phyloP scores from a whole-genome alignment of 148 eudicot genomes.

The Cornus controversa region DNA sequence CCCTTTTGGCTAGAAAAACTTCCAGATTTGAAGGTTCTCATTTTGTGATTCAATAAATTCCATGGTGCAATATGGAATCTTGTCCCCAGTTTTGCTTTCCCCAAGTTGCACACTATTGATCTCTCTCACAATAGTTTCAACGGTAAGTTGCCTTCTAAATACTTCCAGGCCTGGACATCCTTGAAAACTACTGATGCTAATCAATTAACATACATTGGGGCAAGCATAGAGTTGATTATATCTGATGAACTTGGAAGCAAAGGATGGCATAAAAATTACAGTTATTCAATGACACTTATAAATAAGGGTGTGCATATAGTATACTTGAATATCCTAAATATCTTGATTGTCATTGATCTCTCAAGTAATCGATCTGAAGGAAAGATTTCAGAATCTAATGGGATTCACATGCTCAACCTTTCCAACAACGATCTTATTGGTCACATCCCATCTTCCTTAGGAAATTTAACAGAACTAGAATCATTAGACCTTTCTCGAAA shows the following conservation, averaged over 20 bases:
- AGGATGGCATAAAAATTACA: too few species aligned
- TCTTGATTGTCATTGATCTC: too few species aligned
- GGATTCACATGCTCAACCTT: background rate
- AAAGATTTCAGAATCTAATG: too few species aligned
- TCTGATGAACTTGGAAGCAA: too few species aligned
- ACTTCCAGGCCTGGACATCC: background rate
- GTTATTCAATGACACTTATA: too few species aligned
- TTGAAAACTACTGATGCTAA: background rate
- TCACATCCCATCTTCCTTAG: constrained; percentile 22
- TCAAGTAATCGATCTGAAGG: too few species aligned
- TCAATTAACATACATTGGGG: background rate
- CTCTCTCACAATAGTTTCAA: background rate
- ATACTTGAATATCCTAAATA: too few species aligned
- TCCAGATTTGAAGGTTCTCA: constrained; percentile 22
- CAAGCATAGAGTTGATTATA: too few species aligned
- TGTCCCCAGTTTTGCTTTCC: background rate
- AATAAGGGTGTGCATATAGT: too few species aligned
- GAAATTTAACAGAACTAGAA: constrained; percentile 24
- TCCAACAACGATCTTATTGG: constrained; percentile 35
- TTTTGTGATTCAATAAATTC: constrained; percentile 18
- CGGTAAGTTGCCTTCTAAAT: background rate
- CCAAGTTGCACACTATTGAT: background rate
- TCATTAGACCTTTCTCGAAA: constrained; percentile 38
- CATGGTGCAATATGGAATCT: constrained; percentile 7
- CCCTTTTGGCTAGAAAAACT: constrained; percentile 32